Evolutionary conservation across 2,329 filamentous ascomycete genomes (phyloP).

Genomic region (Penicillium sp.): DNA sequence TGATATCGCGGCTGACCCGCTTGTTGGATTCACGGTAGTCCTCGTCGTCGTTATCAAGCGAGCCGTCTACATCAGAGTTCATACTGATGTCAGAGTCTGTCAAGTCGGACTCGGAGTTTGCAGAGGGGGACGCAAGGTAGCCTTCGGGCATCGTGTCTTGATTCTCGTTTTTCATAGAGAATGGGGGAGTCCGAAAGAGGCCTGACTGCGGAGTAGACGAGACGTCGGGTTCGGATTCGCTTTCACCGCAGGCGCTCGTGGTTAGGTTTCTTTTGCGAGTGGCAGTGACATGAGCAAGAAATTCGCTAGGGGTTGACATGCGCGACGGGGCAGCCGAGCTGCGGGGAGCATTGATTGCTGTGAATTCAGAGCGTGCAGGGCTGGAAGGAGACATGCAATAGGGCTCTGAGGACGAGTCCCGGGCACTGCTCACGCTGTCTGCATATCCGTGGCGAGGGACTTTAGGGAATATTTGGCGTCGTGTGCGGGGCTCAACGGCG

Average conservation of each 20-base stretch:
- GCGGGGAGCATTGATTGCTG: slow-evolving; percentile 40
- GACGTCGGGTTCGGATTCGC: slow-evolving; percentile 4
- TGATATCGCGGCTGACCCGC: too few relatives aligned
- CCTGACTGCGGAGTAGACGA: slow-evolving; percentile 11
- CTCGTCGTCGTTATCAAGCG: slow-evolving; percentile 16
- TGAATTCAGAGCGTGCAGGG: slow-evolving; percentile 37
- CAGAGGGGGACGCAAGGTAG: too few relatives aligned
- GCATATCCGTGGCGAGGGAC: slow-evolving; percentile 22
- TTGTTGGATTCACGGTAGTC: slow-evolving; percentile 11
- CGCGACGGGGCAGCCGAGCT: slow-evolving; percentile 14
- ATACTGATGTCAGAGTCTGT: slow-evolving; percentile 6
- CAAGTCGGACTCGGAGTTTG: background rate
- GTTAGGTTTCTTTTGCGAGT: background rate
- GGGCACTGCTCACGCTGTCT: slow-evolving; percentile 35
- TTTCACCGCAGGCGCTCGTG: slow-evolving; percentile 9
- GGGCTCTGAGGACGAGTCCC: slow-evolving; percentile 37
- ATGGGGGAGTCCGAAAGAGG: slow-evolving; percentile 5
- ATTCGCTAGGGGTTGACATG: slow-evolving; percentile 19
- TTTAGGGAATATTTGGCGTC: slow-evolving; percentile 17
- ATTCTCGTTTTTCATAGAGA: background rate
- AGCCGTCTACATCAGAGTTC: slow-evolving; percentile 12
- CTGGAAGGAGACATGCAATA: slow-evolving; percentile 39
- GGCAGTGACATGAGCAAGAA: slow-evolving; percentile 20
- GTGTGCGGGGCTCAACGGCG: too few relatives aligned
- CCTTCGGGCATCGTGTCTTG: too few relatives aligned